A percentile compares a stretch with the other conserved stretches of the same genome.
phyloP scores from a whole-genome alignment of 352 stramenopile species.

The Globisporangium cystogenes region DNA sequence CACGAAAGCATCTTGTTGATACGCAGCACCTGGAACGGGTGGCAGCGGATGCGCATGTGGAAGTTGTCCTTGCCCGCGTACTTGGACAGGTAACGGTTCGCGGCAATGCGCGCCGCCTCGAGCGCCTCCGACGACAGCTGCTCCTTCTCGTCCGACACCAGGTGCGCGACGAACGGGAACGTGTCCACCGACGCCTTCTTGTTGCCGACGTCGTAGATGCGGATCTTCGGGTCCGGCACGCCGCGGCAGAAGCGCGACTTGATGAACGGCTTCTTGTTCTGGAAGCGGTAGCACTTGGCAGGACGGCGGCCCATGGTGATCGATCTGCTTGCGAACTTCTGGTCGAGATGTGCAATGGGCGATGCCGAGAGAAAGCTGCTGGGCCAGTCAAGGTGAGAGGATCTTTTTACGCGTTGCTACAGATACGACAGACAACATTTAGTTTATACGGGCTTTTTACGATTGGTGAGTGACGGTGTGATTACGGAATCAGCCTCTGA shows the following conservation, averaged over 20 bases:
- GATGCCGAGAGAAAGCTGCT: background rate
- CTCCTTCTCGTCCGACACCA: constrained; percentile 93
- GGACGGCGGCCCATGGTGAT: constrained; percentile 73
- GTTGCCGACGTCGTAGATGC: constrained; percentile 99
- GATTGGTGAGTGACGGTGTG: no score
- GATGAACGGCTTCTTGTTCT: constrained; percentile 99
- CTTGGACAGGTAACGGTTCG: constrained; percentile 99
- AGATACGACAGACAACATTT: no score
- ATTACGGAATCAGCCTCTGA: no score
- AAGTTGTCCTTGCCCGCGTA: constrained; percentile 98
- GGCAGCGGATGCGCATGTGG: constrained; percentile 98
- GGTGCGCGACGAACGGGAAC: constrained; percentile 98
- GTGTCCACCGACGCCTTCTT: constrained; percentile 97
- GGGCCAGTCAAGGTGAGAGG: background rate
- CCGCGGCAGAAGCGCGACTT: constrained; percentile 99
- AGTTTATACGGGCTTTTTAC: no score
- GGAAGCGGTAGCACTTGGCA: constrained; percentile 99
- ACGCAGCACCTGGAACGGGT: constrained; percentile 99
- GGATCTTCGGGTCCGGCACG: constrained; percentile 96
- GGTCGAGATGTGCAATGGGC: constrained; percentile 11
- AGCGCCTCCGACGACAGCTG: constrained; percentile 97
- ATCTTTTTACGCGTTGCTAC: background rate
- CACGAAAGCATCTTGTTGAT: constrained; percentile 99
- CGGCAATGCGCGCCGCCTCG: constrained; percentile 97
- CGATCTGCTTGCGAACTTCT: constrained; percentile 3